These are phyloP conservation scores for Volvariella volvacea DNA, from an alignment of 1,284 basidiomycete genomes.

Conservation along the genomic window DNA sequence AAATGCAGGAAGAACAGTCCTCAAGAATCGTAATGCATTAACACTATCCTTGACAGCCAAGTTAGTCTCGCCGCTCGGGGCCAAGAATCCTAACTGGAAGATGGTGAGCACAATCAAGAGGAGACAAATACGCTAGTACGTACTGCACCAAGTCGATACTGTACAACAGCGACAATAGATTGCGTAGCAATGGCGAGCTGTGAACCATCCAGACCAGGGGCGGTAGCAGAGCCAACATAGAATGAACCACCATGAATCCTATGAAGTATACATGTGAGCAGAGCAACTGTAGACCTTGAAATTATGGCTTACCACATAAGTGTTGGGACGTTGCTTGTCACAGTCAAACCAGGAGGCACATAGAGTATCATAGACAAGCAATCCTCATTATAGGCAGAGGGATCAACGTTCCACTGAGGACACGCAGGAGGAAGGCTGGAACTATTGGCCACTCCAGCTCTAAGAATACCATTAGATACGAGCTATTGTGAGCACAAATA, in stretches of 20 bases:
- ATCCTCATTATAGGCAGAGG: conserved; percentile 58
- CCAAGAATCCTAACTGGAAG: conserved; percentile 64
- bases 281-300: conserved; percentile 1
- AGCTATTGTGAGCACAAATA: neutral
- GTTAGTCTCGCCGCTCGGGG: conserved; percentile 63
- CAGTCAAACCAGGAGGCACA: conserved; percentile 40
- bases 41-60: conserved; percentile 69
- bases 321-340: conserved; percentile 39
- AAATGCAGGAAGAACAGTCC: conserved; percentile 55
- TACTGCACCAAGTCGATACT: conserved; percentile 80
- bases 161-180: conserved; percentile 79
- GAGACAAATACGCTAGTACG: conserved; percentile 18
- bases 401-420: conserved; percentile 50
- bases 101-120: neutral
- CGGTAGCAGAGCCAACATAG: conserved; percentile 62
- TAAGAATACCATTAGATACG: conserved; percentile 16
- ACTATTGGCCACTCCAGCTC: conserved; percentile 45
- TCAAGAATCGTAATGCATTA: conserved; percentile 61
- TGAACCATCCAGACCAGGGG: conserved; percentile 74
- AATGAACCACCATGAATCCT: conserved; percentile 91
- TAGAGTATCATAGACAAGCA: conserved; percentile 76
- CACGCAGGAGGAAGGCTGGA: conserved; percentile 61
- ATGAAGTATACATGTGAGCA: conserved; percentile 5
- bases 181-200: conserved; percentile 64
- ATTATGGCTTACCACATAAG: conserved; percentile 52